Percentiles rank a stretch among this genome's conserved stretches.
Evolutionary conservation across 768 basidiomycete genomes (phyloP).

Genomic region (Pisolithus microcarpus): DNA sequence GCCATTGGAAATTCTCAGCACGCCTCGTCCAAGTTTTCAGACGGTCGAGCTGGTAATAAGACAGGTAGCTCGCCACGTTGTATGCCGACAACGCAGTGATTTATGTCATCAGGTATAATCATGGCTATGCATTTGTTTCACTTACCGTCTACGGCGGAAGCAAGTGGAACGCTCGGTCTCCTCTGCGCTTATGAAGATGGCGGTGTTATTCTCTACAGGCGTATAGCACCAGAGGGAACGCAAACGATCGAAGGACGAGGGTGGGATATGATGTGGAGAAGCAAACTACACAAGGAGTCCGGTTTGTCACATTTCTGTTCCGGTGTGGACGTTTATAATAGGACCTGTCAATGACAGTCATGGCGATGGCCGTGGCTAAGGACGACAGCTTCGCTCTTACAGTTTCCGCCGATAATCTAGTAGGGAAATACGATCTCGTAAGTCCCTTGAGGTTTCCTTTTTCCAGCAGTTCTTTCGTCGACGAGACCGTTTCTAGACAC

Average conservation of each 20-base stretch:
- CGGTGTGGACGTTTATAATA: neutral
- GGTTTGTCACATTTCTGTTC: slow-evolving; percentile 35
- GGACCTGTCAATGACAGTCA: slow-evolving; percentile 42
- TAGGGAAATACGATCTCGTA: slow-evolving; percentile 59
- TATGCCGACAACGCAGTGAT: neutral
- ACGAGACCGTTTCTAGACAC: slow-evolving; percentile 1
- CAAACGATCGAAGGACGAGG: slow-evolving; percentile 58
- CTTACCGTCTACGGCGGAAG: slow-evolving; percentile 27
- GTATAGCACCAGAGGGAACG: slow-evolving; percentile 30
- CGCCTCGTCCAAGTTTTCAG: slow-evolving; percentile 23
- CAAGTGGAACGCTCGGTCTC: slow-evolving; percentile 44
- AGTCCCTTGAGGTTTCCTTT: slow-evolving; percentile 6
- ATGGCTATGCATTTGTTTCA: slow-evolving; percentile 78
- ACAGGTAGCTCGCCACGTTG: slow-evolving; percentile 41
- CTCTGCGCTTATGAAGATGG: slow-evolving; percentile 84
- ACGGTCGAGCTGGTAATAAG: slow-evolving; percentile 46
- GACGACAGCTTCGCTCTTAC: slow-evolving; percentile 59
- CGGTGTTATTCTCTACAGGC: slow-evolving; percentile 62
- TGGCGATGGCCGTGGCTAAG: slow-evolving; percentile 73
- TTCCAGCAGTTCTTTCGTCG: neutral
- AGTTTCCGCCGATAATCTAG: slow-evolving; percentile 78
- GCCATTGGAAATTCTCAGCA: slow-evolving; percentile 62
- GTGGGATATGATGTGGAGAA: slow-evolving; percentile 66
- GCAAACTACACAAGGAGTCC: slow-evolving; percentile 64
- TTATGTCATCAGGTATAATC: slow-evolving; percentile 60